A percentile compares a stretch with the other conserved stretches of the same genome.
Evolutionary conservation across 495 filamentous ascomycete genomes (phyloP).

Genomic region (Cercophora scortea): DNA sequence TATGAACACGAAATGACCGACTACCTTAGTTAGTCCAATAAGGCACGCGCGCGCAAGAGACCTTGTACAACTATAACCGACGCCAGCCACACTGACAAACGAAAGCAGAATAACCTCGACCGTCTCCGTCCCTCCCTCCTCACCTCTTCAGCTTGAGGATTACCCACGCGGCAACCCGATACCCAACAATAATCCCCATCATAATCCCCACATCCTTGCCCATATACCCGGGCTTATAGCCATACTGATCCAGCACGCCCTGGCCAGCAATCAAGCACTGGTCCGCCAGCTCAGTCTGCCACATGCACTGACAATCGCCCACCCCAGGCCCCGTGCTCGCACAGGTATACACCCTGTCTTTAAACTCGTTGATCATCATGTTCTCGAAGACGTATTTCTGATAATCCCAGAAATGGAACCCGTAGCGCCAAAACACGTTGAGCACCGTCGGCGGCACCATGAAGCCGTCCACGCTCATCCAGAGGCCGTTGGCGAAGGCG

Average conservation of each 20-base stretch:
- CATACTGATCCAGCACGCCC: constrained; percentile 59
- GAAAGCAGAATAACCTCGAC: background rate
- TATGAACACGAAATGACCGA: too few relatives aligned
- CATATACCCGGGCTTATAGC: constrained; percentile 52
- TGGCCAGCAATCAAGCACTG: constrained; percentile 62
- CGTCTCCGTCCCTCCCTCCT: background rate
- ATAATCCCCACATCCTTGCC: constrained; percentile 72
- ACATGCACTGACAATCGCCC: constrained; percentile 59
- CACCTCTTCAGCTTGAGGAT: constrained; percentile 27
- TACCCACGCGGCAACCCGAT: constrained; percentile 51
- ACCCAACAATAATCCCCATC: constrained; percentile 63
- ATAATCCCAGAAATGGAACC: constrained; percentile 79
- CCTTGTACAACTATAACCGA: too few relatives aligned
- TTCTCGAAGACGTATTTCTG: constrained; percentile 80
- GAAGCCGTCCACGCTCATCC: constrained; percentile 81
- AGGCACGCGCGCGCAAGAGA: too few relatives aligned
- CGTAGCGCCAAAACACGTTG: constrained; percentile 79
- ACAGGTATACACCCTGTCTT: constrained; percentile 52
- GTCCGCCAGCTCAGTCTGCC: constrained; percentile 48
- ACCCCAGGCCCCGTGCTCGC: constrained; percentile 8
- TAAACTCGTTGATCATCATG: constrained; percentile 87
- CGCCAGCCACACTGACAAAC: too few relatives aligned
- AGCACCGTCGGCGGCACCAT: constrained; percentile 60
- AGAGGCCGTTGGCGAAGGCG: constrained; percentile 77
- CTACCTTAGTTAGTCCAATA: too few relatives aligned